These are phyloP conservation scores for Viola pubescens DNA, from an alignment of 441 rosid species.

Conservation along the genomic window DNA sequence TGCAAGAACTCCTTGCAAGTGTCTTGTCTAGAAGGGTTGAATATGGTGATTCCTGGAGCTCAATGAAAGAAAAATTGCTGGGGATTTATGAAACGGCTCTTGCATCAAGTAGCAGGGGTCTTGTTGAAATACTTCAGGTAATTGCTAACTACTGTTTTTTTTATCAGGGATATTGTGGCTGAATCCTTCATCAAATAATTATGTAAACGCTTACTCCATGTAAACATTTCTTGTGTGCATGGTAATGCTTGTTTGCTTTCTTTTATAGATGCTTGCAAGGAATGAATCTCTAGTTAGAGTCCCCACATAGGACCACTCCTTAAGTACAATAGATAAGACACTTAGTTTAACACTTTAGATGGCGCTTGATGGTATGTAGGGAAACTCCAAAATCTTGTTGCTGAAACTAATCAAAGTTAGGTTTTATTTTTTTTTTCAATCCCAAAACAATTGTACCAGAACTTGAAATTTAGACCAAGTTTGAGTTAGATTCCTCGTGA, in stretches of 20 bases:
- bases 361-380: background rate
- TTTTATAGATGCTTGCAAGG: too few species aligned
- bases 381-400: constrained; percentile 8
- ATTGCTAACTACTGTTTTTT: background rate
- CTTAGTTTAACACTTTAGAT: background rate
- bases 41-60: constrained; percentile 55
- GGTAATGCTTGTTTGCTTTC: too few species aligned
- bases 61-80: constrained; percentile 52
- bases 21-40: constrained; percentile 53
- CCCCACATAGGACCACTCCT: too few species aligned
- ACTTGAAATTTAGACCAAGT: constrained; percentile 8
- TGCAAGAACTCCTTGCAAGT: constrained; percentile 68
- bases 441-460: too few species aligned
- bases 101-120: constrained; percentile 52
- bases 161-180: too few species aligned
- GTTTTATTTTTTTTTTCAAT: background rate
- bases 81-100: constrained; percentile 66
- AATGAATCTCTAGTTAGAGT: too few species aligned
- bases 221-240: too few species aligned
- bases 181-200: too few species aligned
- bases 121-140: constrained; percentile 80
- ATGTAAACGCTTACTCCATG: too few species aligned
- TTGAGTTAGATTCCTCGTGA: background rate
- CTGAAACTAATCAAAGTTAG: background rate
- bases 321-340: too few species aligned